Conservation (phyloP, 306 rosid species). For the Cicer yamashitae region DNA sequence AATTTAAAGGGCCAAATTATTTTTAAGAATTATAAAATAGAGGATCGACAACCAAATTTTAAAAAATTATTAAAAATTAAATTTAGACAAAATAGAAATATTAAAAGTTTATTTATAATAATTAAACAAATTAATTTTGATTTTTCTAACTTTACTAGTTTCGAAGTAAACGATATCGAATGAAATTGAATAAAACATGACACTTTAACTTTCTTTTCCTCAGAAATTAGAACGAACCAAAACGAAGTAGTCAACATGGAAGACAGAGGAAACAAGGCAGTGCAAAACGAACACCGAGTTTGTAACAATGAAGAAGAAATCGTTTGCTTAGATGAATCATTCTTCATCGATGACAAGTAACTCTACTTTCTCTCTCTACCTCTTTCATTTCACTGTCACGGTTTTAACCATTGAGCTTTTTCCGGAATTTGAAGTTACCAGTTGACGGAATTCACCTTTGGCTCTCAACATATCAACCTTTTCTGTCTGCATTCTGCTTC, state of each 20-base stretch:
- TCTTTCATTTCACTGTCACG: slow-evolving; percentile 1
- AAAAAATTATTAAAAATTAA: no score
- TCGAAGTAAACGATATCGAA: neutral
- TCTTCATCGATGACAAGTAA: slow-evolving; percentile 81
- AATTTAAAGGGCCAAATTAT: no score
- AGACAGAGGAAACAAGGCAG: slow-evolving; percentile 20
- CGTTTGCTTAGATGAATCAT: slow-evolving; percentile 77
- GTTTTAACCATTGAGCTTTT: slow-evolving; percentile 8
- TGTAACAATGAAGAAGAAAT: slow-evolving; percentile 60
- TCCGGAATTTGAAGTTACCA: slow-evolving; percentile 65
- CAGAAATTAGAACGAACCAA: neutral
- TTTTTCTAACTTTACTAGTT: no score
- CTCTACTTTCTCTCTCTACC: slow-evolving; percentile 21
- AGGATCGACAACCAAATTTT: no score
- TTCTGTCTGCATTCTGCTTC: slow-evolving; percentile 88
- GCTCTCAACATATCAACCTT: slow-evolving; percentile 75
- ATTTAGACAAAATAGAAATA: no score
- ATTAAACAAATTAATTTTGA: no score
- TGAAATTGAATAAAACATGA: neutral
- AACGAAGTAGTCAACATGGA: slow-evolving; percentile 42
- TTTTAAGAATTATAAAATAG: no score
- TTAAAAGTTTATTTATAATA: no score
- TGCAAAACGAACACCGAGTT: slow-evolving; percentile 30
- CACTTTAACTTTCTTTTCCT: neutral
- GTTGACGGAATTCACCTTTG: slow-evolving; percentile 79